These are phyloP conservation scores for Chionographis japonica DNA, from an alignment of 106 monocot genomes.

Conservation along the genomic window DNA sequence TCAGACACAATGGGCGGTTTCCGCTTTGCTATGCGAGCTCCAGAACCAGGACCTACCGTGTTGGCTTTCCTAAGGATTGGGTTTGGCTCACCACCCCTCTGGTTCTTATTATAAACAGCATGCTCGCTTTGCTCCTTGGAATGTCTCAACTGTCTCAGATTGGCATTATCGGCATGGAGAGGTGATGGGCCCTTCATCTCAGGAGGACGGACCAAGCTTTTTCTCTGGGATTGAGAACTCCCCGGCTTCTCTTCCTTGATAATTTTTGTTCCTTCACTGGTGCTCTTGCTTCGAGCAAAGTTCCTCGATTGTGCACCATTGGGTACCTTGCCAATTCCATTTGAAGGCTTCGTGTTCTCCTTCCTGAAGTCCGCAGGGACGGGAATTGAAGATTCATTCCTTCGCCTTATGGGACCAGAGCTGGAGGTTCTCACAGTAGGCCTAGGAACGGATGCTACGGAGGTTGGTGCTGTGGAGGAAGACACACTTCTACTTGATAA, in stretches of 20 bases:
- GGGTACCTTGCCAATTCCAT: conserved; percentile 9
- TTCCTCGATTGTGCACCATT: conserved; percentile 7
- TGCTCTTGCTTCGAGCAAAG: conserved; percentile 45
- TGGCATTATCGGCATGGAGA: conserved; percentile 6
- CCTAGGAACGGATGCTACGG: conserved; percentile 10
- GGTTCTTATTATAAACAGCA: background rate
- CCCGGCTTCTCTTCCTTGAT: conserved; percentile 30
- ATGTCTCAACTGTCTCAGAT: conserved; percentile 3
- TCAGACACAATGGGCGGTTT: conserved; percentile 5
- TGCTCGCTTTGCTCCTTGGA: conserved; percentile 18
- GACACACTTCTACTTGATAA: conserved; percentile 20
- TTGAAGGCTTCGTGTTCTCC: conserved; percentile 33
- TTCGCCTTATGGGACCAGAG: conserved; percentile 10
- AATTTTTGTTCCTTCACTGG: conserved; percentile 17
- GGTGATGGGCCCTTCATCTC: conserved; percentile 11
- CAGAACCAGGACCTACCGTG: conserved; percentile 24
- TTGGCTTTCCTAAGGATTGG: conserved; percentile 23
- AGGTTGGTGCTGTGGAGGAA: conserved; percentile 28
- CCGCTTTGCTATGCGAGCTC: conserved; percentile 9
- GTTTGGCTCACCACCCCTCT: conserved; percentile 7
- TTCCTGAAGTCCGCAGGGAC: conserved; percentile 24
- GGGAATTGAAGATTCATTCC: conserved; percentile 18
- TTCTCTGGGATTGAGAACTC: conserved; percentile 27
- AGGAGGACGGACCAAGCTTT: background rate
- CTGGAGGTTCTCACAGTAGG: conserved; percentile 9